These are phyloP conservation scores for Gamsiella multidivaricata DNA, from an alignment of 192 early-diverging fungal species.

Conservation along the genomic window DNA sequence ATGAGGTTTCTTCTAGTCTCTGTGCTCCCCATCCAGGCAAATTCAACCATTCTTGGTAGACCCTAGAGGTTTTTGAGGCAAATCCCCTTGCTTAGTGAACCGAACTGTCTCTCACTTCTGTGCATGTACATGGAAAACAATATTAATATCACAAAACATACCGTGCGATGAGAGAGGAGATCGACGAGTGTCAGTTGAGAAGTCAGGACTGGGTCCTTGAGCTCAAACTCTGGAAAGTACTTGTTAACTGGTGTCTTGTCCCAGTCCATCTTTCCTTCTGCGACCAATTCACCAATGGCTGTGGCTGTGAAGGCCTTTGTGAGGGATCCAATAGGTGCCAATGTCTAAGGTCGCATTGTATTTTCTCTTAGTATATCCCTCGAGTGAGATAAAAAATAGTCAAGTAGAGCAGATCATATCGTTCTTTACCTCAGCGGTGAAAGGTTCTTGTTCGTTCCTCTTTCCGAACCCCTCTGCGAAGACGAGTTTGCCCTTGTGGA, in stretches of 20 bases:
- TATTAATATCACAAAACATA: not conserved
- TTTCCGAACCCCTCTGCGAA: no score
- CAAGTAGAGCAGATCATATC: no score
- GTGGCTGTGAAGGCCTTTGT: slow-evolving; percentile 16
- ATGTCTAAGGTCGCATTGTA: no score
- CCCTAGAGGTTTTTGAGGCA: not conserved
- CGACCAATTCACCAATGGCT: slow-evolving; percentile 13
- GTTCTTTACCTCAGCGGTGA: no score
- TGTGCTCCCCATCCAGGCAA: not conserved
- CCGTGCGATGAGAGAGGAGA: slow-evolving; percentile 14
- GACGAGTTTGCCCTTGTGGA: no score
- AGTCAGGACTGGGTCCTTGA: not conserved
- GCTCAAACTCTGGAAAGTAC: not conserved
- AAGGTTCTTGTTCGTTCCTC: no score
- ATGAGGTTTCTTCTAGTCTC: not conserved
- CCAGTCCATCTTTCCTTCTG: slow-evolving; percentile 17
- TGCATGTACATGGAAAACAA: no score
- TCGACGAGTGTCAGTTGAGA: slow-evolving; percentile 7
- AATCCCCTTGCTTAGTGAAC: no score
- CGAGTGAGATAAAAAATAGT: no score
- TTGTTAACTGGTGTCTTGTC: slow-evolving; percentile 3
- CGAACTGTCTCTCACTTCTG: no score
- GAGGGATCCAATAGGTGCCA: slow-evolving; percentile 15
- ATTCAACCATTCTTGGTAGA: not conserved
- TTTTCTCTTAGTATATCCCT: no score